These are phyloP conservation scores for Mycena amicta DNA, from an alignment of 768 basidiomycete species.

Conservation along the genomic window DNA sequence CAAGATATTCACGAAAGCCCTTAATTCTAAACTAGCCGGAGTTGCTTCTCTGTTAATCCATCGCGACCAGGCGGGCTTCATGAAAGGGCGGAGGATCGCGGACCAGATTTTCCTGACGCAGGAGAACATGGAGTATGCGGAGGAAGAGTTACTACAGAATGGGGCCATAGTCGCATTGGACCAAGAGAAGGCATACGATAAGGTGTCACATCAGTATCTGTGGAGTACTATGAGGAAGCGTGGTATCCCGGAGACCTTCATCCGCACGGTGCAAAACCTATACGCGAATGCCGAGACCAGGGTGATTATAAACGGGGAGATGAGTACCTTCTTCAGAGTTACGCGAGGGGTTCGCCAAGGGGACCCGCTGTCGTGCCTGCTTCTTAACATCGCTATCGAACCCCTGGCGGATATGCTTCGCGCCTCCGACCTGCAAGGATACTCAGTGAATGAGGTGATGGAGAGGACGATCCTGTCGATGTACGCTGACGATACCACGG, in stretches of 20 bases:
- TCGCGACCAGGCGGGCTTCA: constrained; percentile 24
- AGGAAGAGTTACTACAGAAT: constrained; percentile 17
- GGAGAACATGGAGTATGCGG: constrained; percentile 8
- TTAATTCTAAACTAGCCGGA: neutral
- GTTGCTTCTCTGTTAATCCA: constrained; percentile 4
- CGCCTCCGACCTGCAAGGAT: constrained; percentile 32
- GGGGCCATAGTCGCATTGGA: too few relatives aligned
- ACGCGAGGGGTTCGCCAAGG: constrained; percentile 31
- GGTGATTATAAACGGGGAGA: constrained; percentile 17
- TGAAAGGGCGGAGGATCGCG: constrained; percentile 23
- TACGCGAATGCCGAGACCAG: constrained; percentile 17
- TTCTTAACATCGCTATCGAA: constrained; percentile 45
- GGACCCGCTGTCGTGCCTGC: constrained; percentile 41
- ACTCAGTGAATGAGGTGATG: constrained; percentile 13
- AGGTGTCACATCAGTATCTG: constrained; percentile 18
- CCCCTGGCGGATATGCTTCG: constrained; percentile 36
- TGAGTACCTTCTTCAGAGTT: constrained; percentile 19
- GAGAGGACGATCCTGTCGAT: constrained; percentile 33
- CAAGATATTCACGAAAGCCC: constrained; percentile 14
- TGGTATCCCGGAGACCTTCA: constrained; percentile 10
- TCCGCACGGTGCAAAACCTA: constrained; percentile 20
- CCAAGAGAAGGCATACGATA: too few relatives aligned
- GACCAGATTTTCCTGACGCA: constrained; percentile 25
- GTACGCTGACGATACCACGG: constrained; percentile 47
- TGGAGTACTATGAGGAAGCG: neutral